These are phyloP conservation scores for Lentinula lateritia DNA, from an alignment of 768 basidiomycete genomes.

Conservation along the genomic window DNA sequence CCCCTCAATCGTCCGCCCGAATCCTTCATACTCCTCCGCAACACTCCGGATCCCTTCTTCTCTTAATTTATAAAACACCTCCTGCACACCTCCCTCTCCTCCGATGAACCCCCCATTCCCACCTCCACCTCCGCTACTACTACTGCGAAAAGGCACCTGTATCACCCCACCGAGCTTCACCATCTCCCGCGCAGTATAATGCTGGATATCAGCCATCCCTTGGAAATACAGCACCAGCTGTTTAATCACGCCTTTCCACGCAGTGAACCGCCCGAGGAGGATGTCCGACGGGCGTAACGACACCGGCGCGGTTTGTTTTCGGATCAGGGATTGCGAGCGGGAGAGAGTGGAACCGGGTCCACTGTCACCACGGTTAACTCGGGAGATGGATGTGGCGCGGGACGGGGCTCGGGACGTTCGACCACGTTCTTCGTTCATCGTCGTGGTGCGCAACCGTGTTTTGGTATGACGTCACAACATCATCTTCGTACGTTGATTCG, in stretches of 20 bases:
- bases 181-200: constrained; percentile 89
- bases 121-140: too few species aligned
- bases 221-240: constrained; percentile 92
- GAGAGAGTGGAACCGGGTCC: constrained; percentile 60
- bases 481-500: too few species aligned
- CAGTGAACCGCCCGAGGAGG: constrained; percentile 90
- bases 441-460: too few species aligned
- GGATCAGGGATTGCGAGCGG: constrained; percentile 82
- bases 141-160: constrained; percentile 83
- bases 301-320: constrained; percentile 87
- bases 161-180: constrained; percentile 93
- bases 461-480: too few species aligned
- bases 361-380: constrained; percentile 23
- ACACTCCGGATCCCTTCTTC: constrained; percentile 84
- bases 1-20: constrained; percentile 92
- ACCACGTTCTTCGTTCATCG: neutral
- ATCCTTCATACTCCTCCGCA: constrained; percentile 94
- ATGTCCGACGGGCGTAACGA: constrained; percentile 92
- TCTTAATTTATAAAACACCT: constrained; percentile 87
- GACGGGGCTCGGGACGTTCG: constrained; percentile 41
- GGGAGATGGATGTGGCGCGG: constrained; percentile 67
- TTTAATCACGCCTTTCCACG: constrained; percentile 96
- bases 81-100: constrained; percentile 51
- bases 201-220: constrained; percentile 80
- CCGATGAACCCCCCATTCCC: too few species aligned